Conservation (phyloP, 495 filamentous ascomycete genomes). For the Xylaria curta region DNA sequence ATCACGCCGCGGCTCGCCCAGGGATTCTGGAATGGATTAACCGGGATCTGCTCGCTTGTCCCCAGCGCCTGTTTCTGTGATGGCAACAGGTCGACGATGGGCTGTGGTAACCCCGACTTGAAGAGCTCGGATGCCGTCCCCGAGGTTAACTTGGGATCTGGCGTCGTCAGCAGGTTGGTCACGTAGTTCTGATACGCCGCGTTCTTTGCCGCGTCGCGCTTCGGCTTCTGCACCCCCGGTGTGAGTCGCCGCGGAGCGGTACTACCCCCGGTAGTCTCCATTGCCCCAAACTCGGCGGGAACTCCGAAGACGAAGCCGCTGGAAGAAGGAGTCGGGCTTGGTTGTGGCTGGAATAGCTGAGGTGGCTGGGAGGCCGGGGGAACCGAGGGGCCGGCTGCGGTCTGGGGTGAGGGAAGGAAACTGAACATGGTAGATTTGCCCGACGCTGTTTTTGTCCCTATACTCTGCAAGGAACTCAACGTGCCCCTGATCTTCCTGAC, state of each 20-base stretch:
- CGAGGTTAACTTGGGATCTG: background rate
- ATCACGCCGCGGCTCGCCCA: slow-evolving; percentile 14
- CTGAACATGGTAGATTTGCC: background rate
- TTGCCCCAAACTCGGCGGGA: background rate
- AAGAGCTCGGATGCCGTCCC: background rate
- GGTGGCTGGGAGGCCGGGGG: background rate
- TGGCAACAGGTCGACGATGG: background rate
- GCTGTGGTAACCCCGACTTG: background rate
- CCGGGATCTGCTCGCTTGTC: background rate
- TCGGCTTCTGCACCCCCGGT: background rate
- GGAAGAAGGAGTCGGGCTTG: background rate
- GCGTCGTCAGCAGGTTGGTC: slow-evolving; percentile 4
- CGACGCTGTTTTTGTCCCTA: background rate
- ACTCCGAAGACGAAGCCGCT: slow-evolving; percentile 1
- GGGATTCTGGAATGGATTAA: slow-evolving; percentile 18
- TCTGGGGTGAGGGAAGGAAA: background rate
- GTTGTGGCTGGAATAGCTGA: background rate
- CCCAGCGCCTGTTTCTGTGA: background rate
- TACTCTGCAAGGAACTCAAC: background rate
- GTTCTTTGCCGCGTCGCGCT: background rate
- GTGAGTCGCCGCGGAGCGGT: background rate
- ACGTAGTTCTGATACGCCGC: background rate
- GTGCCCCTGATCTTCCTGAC: background rate
- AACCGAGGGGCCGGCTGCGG: background rate
- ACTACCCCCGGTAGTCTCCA: background rate